These are phyloP conservation scores for Pyrus betulifolia DNA, from an alignment of 306 rosid genomes.

Conservation along the genomic window DNA sequence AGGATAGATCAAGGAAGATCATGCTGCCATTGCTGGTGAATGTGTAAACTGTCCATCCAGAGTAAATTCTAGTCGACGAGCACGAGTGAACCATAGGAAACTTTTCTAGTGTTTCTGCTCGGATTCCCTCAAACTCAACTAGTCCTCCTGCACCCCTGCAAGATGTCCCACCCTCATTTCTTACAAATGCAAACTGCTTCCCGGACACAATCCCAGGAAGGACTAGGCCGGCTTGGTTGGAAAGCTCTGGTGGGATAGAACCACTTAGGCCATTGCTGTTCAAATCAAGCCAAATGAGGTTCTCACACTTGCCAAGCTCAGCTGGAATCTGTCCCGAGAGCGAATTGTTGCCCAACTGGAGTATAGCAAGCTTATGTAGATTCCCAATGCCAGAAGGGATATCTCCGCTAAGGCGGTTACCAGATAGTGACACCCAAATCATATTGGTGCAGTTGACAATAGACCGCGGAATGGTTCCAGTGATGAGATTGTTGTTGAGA, in stretches of 20 bases:
- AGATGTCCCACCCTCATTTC: conserved; percentile 71
- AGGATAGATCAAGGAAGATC: conserved; percentile 67
- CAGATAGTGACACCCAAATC: conserved; percentile 58
- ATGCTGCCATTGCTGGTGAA: conserved; percentile 49
- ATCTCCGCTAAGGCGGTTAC: conserved; percentile 44
- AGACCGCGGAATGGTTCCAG: conserved; percentile 53
- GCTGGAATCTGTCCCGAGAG: conserved; percentile 60
- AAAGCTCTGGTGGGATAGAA: conserved; percentile 44
- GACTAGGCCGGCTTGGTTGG: conserved; percentile 54
- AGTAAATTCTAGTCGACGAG: conserved; percentile 58
- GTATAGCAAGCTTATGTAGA: conserved; percentile 45
- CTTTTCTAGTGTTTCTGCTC: conserved; percentile 40
- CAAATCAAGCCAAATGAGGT: conserved; percentile 68
- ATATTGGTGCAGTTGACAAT: conserved; percentile 58
- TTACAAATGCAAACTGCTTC: conserved; percentile 68
- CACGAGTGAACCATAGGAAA: conserved; percentile 64
- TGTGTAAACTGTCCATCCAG: conserved; percentile 53
- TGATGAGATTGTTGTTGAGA: conserved; percentile 51
- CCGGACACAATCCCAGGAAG: conserved; percentile 58
- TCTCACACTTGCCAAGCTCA: conserved; percentile 52
- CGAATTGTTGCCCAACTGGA: conserved; percentile 65
- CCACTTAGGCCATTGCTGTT: conserved; percentile 53
- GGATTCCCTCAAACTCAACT: conserved; percentile 57
- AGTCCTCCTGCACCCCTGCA: conserved; percentile 82
- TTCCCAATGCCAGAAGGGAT: conserved; percentile 60